Evolutionary conservation across 768 basidiomycete species (phyloP).

Genomic region (Hygrophoropsis aurantiaca): DNA sequence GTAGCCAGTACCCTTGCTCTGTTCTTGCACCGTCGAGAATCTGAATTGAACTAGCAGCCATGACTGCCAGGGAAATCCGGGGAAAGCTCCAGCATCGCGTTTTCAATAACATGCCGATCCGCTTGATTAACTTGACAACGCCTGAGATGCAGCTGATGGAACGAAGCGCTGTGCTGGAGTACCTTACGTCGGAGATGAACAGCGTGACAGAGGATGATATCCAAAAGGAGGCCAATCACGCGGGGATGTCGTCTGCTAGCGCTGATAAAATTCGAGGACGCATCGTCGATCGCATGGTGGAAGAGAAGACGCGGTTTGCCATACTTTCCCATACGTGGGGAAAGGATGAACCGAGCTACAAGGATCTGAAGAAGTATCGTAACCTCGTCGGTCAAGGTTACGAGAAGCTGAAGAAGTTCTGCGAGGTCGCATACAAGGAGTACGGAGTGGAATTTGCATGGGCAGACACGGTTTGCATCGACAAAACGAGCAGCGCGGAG

Average conservation of each 20-base stretch:
- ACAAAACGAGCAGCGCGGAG: conserved; percentile 16
- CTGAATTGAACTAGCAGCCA: no score
- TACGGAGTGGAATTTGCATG: conserved; percentile 8
- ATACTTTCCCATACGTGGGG: conserved; percentile 3
- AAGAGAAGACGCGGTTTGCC: not conserved
- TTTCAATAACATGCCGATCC: conserved; percentile 4
- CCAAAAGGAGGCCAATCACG: no score
- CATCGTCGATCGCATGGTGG: not conserved
- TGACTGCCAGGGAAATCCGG: no score
- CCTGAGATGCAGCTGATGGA: conserved; percentile 2
- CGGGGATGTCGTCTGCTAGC: no score
- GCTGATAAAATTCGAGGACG: no score
- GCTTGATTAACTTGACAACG: not conserved
- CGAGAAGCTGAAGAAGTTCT: not conserved
- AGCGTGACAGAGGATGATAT: no score
- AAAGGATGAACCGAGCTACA: not conserved
- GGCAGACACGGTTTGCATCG: conserved; percentile 16
- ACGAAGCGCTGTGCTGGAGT: not conserved
- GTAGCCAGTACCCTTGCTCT: no score
- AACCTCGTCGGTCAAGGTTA: not conserved
- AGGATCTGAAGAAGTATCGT: not conserved
- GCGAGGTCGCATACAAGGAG: not conserved
- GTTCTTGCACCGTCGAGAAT: no score
- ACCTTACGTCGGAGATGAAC: not conserved
- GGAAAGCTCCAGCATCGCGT: not conserved